phyloP scores from a whole-genome alignment of 805 yeast genomes.

The Ogataea nakhonphanomensis region DNA sequence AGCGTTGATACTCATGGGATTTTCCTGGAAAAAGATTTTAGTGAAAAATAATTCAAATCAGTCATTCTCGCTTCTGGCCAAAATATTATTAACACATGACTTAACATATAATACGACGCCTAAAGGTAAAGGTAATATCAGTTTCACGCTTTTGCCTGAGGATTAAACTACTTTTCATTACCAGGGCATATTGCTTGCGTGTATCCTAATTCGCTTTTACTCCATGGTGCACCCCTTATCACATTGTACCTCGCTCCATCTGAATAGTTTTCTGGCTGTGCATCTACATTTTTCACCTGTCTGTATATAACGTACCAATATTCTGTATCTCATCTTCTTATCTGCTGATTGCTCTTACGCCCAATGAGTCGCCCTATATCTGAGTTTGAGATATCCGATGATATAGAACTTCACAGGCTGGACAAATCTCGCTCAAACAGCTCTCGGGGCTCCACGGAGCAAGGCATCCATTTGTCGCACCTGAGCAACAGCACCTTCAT shows the following conservation, averaged over 20 bases:
- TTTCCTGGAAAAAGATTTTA: conserved; percentile 1
- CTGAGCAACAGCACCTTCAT: neutral
- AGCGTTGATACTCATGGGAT: conserved; percentile 4
- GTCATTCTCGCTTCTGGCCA: neutral
- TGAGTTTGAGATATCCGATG: conserved; percentile 4
- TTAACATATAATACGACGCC: neutral
- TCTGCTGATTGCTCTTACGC: neutral
- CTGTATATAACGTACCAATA: neutral
- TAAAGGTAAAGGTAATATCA: neutral
- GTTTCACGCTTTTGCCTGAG: too few relatives aligned
- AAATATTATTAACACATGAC: too few relatives aligned
- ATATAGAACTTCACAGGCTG: conserved; percentile 5
- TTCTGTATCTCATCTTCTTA: conserved; percentile 1
- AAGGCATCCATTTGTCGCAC: conserved; percentile 2
- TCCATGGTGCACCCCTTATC: neutral
- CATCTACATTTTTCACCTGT: neutral
- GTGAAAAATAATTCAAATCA: neutral
- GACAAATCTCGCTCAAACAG: conserved; percentile 7
- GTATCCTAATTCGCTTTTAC: neutral
- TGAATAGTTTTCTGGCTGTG: conserved; percentile 3
- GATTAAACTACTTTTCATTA: too few relatives aligned
- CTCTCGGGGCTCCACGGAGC: conserved; percentile 7
- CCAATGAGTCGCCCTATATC: conserved; percentile 2
- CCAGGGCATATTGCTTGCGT: too few relatives aligned
- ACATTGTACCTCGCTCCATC: neutral